Base-by-base conservation (phyloP, 2,329 filamentous ascomycete genomes). In the Colletotrichum aenigma region DNA sequence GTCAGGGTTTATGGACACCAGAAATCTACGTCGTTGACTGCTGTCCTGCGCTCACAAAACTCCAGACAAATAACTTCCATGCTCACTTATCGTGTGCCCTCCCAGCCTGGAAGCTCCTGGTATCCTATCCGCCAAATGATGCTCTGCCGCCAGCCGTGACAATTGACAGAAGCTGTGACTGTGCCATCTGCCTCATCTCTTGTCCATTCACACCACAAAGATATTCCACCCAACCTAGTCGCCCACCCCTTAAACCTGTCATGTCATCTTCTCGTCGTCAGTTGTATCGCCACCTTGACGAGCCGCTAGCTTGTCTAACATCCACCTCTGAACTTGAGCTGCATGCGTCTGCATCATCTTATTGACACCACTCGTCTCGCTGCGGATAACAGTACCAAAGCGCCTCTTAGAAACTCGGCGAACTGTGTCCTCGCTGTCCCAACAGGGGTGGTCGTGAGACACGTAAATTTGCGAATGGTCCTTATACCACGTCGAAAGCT, bases 381-480 rank as follows among this genome's bases (percentile, higher is more conserved):
- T 92, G 76, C 86, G 87, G 30, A 89, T 84, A 2, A 93, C 91
- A 2, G 86, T 87, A 3, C 92, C 92, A 77, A 93, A 93, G 1
- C 91, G 87, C 43, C 88, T 87, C 84, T 92, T 93, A 64, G 87
- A 84, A 1, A 93, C 89, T 79, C 91, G 92, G 77, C 89, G 87
- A 3, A 85, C 88, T 24, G 92, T 86, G 6, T 93, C 91, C 36
- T 89, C 88, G 72, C 93, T 91, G 76, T 84, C 87, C 94, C 95
- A 98, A 82, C 95, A 94, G 15, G 91, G 90, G 82, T 98, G 96
- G 75, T 93, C 89, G 30, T 89, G 86, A 3, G 93, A 91, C 21
- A 98, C 94, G 80, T 93, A 98, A 62, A 98, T 93, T 5, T 91
- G 89, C 1, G 95, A 97, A 84, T 95, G 93, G 79, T 92, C 89